Evolutionary conservation across 768 basidiomycete genomes (phyloP), one percentile per base, ranked within the genome.

Genomic region (Megacollybia marginata): DNA sequence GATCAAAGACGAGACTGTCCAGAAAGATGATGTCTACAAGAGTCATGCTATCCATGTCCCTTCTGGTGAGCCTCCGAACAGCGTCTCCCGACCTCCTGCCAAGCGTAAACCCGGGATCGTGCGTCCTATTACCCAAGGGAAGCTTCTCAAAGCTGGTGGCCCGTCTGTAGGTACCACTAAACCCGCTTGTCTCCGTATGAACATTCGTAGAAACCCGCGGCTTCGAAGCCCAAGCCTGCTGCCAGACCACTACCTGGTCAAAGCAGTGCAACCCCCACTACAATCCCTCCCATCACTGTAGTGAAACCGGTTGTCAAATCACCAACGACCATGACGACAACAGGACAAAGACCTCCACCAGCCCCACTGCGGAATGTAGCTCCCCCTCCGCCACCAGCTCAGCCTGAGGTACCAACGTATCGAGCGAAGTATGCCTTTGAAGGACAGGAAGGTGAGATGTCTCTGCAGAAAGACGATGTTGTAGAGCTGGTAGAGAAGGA

Each of bases 401-500:
- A 80, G 53, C 85, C 90, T 0, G 79, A 83, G 34, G 76, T 79
- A 8, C 85, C 86, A 16, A 68, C 78, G 66, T 96, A 94, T 67
- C 83, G 85, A 53, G 88, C 91, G 18, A 88, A 95, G 55, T 99
- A 85, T 66, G 79, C 84, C n/a, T 99, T 99, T 61, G 75, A 83
- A 34, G 94, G 93, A 2, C 89, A 97, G 65, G 84, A 85, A 33
- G 94, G 94, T 11, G 96, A 99, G 66, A 85, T 97, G 76, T 71
- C 82, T 6, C 66, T 99, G 47, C 78, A 76, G 56, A 97, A 97
- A 65, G 96, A 93, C 58, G 96, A 97, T 52, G 51, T 88, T 2
- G 89, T 98, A 1, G 94, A 97, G 68, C 71, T 98, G 16, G 73
- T 93, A 32, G 85, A 95, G 70, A 92, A 96, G 61, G 84, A 93